phyloP scores from a whole-genome alignment of 2,329 filamentous ascomycete genomes.

The Cyphellophora attinorum region DNA sequence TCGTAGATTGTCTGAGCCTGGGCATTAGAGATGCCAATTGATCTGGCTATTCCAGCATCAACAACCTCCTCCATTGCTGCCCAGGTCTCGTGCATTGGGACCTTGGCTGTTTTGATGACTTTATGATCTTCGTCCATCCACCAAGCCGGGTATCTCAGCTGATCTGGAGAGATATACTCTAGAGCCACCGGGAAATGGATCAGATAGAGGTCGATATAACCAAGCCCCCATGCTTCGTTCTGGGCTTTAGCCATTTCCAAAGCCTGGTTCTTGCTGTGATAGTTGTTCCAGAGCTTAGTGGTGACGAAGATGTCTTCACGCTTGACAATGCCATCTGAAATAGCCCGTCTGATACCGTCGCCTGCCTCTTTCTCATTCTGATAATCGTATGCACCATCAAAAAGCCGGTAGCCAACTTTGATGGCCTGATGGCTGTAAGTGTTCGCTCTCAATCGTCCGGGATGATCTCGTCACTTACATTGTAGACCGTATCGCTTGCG shows the following conservation, averaged over 20 bases:
- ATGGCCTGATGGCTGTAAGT: conserved; percentile 32
- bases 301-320: conserved; percentile 85
- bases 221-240: conserved; percentile 71
- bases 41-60: conserved; percentile 56
- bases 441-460: not conserved
- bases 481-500: conserved; percentile 68
- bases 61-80: conserved; percentile 68
- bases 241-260: conserved; percentile 67
- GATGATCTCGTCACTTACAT: conserved; percentile 33
- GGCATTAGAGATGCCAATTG: conserved; percentile 79
- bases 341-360: conserved; percentile 66
- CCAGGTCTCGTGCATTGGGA: conserved; percentile 74
- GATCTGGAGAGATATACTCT: conserved; percentile 71
- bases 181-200: conserved; percentile 84
- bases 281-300: conserved; percentile 88
- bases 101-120: conserved; percentile 55
- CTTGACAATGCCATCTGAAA: conserved; percentile 71
- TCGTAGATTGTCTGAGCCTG: conserved; percentile 69
- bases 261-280: conserved; percentile 71
- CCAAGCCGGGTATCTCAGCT: conserved; percentile 75
- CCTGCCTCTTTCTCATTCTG: conserved; percentile 73
- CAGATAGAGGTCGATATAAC: conserved; percentile 85
- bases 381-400: conserved; percentile 60
- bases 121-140: conserved; percentile 51
- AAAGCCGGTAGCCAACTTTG: conserved; percentile 51